Evolutionary conservation across 1,284 basidiomycete species (phyloP).

Genomic region (Pyrrhoderma noxium): DNA sequence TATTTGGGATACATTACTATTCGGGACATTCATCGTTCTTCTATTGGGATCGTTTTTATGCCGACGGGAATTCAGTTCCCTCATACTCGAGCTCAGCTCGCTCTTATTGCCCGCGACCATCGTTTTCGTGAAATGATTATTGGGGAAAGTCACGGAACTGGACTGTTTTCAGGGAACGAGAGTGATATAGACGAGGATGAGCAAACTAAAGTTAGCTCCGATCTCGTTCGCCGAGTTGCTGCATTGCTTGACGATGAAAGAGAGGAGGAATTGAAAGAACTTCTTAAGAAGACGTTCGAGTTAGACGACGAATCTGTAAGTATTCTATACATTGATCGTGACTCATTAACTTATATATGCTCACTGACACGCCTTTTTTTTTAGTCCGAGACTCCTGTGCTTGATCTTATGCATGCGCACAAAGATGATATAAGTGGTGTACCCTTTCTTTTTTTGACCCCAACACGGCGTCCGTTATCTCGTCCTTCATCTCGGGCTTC

Average conservation of each 20-base stretch:
- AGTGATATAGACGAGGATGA: conserved; percentile 53
- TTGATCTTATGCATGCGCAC: conserved; percentile 84
- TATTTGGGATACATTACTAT: too few relatives aligned
- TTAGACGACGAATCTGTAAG: conserved; percentile 72
- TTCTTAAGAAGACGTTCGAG: conserved; percentile 64
- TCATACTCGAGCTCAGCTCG: conserved; percentile 71
- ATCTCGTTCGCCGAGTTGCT: conserved; percentile 63
- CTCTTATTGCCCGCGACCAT: conserved; percentile 62
- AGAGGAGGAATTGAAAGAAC: conserved; percentile 74
- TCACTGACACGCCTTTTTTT: background rate
- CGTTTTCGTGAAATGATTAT: conserved; percentile 26
- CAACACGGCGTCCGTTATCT: conserved; percentile 69
- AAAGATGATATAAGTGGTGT: conserved; percentile 75
- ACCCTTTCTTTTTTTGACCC: conserved; percentile 73
- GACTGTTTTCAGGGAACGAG: conserved; percentile 31
- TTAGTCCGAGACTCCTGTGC: conserved; percentile 68
- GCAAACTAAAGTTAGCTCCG: conserved; percentile 41
- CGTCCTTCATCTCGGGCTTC: conserved; percentile 78
- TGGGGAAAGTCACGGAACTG: background rate
- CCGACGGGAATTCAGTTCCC: conserved; percentile 41
- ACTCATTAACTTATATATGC: conserved; percentile 5
- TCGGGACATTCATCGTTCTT: too few relatives aligned
- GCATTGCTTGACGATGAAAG: conserved; percentile 70
- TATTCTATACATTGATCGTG: conserved; percentile 2
- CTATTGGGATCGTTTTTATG: too few relatives aligned